Base-by-base conservation (phyloP, 2,329 filamentous ascomycete species). In the Xylariaceae sp. region DNA sequence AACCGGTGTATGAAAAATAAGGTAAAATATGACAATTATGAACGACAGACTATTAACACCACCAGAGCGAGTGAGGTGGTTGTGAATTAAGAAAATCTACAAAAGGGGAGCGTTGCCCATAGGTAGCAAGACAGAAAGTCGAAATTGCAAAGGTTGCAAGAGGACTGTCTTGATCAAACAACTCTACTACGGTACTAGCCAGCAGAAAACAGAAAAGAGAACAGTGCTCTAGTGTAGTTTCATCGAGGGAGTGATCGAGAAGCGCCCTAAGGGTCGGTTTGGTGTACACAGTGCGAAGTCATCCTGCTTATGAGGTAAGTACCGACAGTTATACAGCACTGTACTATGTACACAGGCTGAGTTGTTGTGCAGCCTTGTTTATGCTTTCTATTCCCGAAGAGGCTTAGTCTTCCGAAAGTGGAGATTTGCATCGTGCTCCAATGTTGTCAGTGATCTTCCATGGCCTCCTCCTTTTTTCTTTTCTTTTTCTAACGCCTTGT, bases 21-120 rank as follows among this genome's bases (percentile, higher is more conserved):
- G 61, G 51, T 47, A 39, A 63, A 60, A 49, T 53, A 29, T 23
- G 50, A 54, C 23, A 48, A 70, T 66, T 67, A 70, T 66, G 68
- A 70, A 67, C 63, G 66, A 72, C 68, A 70, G 68, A 68, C 63
- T 60, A 62, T 60, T 48, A 61, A 57, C 36, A 70, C 76, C 78
- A 79, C 79, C 80, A 79, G 76, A 86, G 79, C 83, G 84, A 87
- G 78, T 82, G 84, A 85, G 78, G 78, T 75, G 66, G 60, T 53
- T 62, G 52, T 59, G n/a, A 56, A 58, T 60, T 61, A 57, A 65
- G 61, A 61, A 68, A 53, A 64, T 44, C 19, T 59, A 64, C 21
- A 47, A 19, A 59, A 53, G 45, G 50, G 51, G 54, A 64, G 53
- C 28, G 50, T 54, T n/a, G 44, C 41, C 43, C n/a, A 37, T 50